phyloP scores from a whole-genome alignment of 1,284 basidiomycete species.

The Agroathelia rolfsii region DNA sequence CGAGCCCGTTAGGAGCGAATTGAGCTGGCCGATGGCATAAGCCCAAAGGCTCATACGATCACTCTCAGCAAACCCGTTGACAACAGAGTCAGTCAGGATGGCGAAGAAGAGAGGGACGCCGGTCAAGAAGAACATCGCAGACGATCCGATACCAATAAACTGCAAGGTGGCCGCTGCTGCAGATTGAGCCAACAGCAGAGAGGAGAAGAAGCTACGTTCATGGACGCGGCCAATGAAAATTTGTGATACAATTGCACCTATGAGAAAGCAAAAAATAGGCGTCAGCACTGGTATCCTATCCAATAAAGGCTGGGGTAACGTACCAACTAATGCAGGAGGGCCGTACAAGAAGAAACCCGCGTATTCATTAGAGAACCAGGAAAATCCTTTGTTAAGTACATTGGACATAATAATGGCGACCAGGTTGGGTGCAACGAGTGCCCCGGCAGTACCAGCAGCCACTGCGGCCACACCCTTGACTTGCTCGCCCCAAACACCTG shows the following conservation, averaged over 20 bases:
- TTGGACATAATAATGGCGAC: slow-evolving; percentile 63
- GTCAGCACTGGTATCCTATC: no score
- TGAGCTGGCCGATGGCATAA: slow-evolving; percentile 56
- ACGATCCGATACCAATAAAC: slow-evolving; percentile 56
- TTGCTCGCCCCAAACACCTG: slow-evolving; percentile 29
- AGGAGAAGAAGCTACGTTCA: slow-evolving; percentile 55
- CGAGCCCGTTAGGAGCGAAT: slow-evolving; percentile 60
- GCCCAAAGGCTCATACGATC: slow-evolving; percentile 41
- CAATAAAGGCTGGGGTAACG: no score
- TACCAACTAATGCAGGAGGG: slow-evolving; percentile 64
- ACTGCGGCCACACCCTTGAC: slow-evolving; percentile 33
- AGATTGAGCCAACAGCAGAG: slow-evolving; percentile 53
- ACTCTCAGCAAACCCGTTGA: not conserved
- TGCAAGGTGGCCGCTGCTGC: slow-evolving; percentile 46
- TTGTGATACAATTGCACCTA: slow-evolving; percentile 46
- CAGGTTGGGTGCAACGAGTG: no score
- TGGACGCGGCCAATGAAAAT: slow-evolving; percentile 38
- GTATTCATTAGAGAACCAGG: slow-evolving; percentile 75
- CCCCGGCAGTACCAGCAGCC: slow-evolving; percentile 40
- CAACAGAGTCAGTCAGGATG: slow-evolving; percentile 40
- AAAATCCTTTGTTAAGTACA: slow-evolving; percentile 58
- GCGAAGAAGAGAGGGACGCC: slow-evolving; percentile 42
- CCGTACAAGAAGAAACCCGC: slow-evolving; percentile 70
- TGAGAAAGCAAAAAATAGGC: slow-evolving; percentile 4
- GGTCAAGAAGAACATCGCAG: slow-evolving; percentile 55